Percentiles rank a stretch among this genome's conserved stretches.
phyloP scores from a whole-genome alignment of 768 basidiomycete species.

The Rhodocollybia butyracea region DNA sequence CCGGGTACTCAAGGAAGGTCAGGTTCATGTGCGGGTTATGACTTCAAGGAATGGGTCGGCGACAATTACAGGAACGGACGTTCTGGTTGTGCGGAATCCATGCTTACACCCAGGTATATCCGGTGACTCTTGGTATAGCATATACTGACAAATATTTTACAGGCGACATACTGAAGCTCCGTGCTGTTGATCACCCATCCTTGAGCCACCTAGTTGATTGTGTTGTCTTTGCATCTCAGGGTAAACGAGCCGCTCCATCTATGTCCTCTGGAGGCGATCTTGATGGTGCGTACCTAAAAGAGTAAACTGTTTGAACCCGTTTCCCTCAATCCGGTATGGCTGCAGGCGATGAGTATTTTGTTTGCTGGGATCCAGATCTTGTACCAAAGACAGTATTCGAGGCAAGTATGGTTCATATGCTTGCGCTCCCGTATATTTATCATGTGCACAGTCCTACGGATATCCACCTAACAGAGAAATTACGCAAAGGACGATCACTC shows the following conservation, averaged over 20 bases:
- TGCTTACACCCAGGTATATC: slow-evolving; percentile 61
- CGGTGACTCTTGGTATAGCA: neutral
- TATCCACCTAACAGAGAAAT: slow-evolving; percentile 64
- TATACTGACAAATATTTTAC: neutral
- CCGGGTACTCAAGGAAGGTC: slow-evolving; percentile 56
- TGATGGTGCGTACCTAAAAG: slow-evolving; percentile 34
- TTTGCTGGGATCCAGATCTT: slow-evolving; percentile 66
- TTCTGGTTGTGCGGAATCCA: slow-evolving; percentile 64
- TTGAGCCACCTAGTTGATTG: slow-evolving; percentile 62
- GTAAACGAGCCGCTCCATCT: slow-evolving; percentile 59
- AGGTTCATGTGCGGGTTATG: slow-evolving; percentile 61
- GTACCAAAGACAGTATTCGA: slow-evolving; percentile 54
- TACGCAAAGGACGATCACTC: slow-evolving; percentile 41
- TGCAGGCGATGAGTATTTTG: slow-evolving; percentile 62
- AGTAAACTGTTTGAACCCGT: neutral
- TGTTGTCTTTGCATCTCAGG: slow-evolving; percentile 62
- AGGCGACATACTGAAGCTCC: slow-evolving; percentile 65
- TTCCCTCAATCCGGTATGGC: neutral
- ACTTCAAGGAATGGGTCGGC: slow-evolving; percentile 46
- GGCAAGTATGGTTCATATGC: slow-evolving; percentile 26
- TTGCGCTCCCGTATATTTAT: neutral
- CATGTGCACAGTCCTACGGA: slow-evolving; percentile 46
- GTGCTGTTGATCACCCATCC: slow-evolving; percentile 49
- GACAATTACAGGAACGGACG: slow-evolving; percentile 58
- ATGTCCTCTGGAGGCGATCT: slow-evolving; percentile 72